Percentiles rank a stretch among this genome's conserved stretches.
These are phyloP conservation scores for Hirschioporus abietinus DNA, from an alignment of 768 basidiomycete genomes.

Conservation along the genomic window DNA sequence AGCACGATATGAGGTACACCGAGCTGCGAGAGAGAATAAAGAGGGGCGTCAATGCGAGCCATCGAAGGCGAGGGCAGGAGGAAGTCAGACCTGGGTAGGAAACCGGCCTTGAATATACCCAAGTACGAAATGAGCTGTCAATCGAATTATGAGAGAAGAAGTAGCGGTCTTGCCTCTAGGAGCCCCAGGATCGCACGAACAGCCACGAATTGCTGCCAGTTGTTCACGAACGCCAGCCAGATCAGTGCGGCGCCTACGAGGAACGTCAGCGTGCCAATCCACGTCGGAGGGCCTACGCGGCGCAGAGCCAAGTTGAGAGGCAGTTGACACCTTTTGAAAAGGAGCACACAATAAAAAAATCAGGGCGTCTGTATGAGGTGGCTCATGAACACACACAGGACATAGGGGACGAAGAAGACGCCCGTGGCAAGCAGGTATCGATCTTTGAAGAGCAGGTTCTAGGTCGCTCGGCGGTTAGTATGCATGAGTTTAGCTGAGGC, in stretches of 20 bases:
- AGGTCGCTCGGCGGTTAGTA: background rate
- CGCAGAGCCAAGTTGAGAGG: slow-evolving; percentile 24
- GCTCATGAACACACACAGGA: slow-evolving; percentile 6
- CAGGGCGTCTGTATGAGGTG: background rate
- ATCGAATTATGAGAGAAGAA: background rate
- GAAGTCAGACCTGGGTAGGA: slow-evolving; percentile 20
- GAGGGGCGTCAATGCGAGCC: slow-evolving; percentile 13
- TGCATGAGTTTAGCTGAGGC: background rate
- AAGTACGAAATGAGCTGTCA: background rate
- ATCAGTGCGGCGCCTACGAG: slow-evolving; percentile 24
- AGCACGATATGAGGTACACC: slow-evolving; percentile 16
- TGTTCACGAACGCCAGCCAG: slow-evolving; percentile 23
- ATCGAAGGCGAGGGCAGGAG: background rate
- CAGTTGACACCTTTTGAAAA: slow-evolving; percentile 21
- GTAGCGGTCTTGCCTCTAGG: slow-evolving; percentile 17
- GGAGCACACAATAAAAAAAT: background rate
- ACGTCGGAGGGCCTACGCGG: slow-evolving; percentile 18
- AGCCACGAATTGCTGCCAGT: slow-evolving; percentile 22
- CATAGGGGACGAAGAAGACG: slow-evolving; percentile 26
- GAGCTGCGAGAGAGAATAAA: background rate
- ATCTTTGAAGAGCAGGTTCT: slow-evolving; percentile 5
- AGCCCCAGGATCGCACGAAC: slow-evolving; percentile 23
- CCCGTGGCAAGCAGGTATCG: slow-evolving; percentile 16
- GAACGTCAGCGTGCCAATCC: slow-evolving; percentile 18
- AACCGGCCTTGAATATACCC: slow-evolving; percentile 16